phyloP scores from a whole-genome alignment of 352 stramenopile genomes.

The Phytophthora melonis region DNA sequence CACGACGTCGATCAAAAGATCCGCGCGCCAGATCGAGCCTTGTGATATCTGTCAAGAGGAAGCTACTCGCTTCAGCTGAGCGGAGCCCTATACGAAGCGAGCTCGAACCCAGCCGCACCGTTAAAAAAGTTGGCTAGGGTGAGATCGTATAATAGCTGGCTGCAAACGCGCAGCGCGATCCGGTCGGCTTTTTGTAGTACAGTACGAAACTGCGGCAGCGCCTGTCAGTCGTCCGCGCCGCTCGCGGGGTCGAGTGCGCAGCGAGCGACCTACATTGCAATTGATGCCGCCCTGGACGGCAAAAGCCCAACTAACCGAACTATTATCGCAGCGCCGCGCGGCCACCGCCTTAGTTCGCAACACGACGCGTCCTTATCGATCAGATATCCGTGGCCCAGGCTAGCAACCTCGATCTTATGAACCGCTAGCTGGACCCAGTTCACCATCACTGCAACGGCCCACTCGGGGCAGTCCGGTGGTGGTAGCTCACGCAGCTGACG shows the following conservation, averaged over 20 bases:
- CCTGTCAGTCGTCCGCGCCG: background rate
- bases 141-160: background rate
- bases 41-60: conserved; percentile 1
- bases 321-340: background rate
- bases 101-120: background rate
- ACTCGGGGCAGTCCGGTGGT: background rate
- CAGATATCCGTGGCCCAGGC: background rate
- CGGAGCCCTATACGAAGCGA: background rate
- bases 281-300: background rate
- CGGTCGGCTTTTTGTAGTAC: background rate
- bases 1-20: background rate
- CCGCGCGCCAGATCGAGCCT: background rate
- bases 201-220: background rate
- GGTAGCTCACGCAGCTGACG: background rate
- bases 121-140: background rate
- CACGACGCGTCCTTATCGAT: background rate
- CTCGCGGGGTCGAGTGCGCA: background rate
- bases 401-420: conserved; percentile 1
- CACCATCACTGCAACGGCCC: background rate
- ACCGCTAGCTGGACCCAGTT: background rate
- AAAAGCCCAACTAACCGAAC: background rate
- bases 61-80: conserved; percentile 1
- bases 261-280: background rate
- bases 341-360: background rate
- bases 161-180: background rate